Base-by-base conservation (phyloP, 1,139 yeast genomes). In the Saccharomyces hybrid region DNA sequence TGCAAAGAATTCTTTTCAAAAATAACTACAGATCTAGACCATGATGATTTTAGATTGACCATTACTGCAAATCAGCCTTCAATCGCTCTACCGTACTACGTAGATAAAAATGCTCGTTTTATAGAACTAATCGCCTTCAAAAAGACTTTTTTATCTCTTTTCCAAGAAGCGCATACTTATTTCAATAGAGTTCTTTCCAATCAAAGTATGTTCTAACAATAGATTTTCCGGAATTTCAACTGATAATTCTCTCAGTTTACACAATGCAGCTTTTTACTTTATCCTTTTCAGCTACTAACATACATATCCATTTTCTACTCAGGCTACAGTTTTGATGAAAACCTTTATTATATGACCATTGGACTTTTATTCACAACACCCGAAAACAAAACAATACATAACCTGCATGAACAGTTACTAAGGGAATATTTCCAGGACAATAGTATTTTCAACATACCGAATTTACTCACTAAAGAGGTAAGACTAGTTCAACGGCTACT, bases 331-430 rank as follows among this genome's bases (percentile, higher is more conserved):
- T 14, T 47, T 9, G 27, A 47, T n/a, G 42, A 38, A 16, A 48
- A 53, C 11, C 42, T 50, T 6, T 61, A 59, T 42, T 44, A 48
- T 24, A 56, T 54, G n/a, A 70, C 77, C 1, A 48, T 72, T 14
- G 79, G 76, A 0, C 58, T 74, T 34, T 56, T 77, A n/a, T 54
- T 76, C 1, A 61, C 71, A 0, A 73, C 79, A 0, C 73, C 78
- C 2, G 77, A 74, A 54, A 73, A 77, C 57, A 73, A 70, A 21
- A 68, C 75, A 0, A 66, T 69, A 1, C 50, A 75, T 1, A 65
- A 63, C 26, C 14, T 67, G 0, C 75, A 74, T 58, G 65, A 67
- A 42, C 58, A 61, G 4, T 52, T 64, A 2, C 54, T 69, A 2
- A 31, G 53, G 11, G 14, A 27, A 3, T 52, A 19, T 31, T 32